These are phyloP conservation scores for Eimeria acervulina DNA, from an alignment of 169 alveolate species.

Conservation along the genomic window DNA sequence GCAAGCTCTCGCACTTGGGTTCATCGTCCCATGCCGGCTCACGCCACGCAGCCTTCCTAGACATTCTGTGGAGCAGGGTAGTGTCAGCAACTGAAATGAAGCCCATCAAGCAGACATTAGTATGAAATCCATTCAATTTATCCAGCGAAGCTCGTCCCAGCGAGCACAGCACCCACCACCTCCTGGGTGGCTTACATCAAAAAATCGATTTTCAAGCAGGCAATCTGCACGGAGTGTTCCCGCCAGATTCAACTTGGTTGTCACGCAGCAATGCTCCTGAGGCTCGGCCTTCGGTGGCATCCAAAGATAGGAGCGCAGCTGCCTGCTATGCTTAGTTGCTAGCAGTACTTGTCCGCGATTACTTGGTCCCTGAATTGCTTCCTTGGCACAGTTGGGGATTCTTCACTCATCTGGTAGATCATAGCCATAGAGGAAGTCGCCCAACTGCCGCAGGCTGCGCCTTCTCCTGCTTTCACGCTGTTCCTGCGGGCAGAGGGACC, in stretches of 20 bases:
- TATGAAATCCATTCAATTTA: neutral
- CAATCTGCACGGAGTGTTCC: neutral
- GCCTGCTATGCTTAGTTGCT: neutral
- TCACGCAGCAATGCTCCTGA: neutral
- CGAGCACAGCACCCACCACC: conserved; percentile 23
- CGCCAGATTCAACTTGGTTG: neutral
- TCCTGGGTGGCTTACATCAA: conserved; percentile 18
- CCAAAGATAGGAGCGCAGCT: conserved; percentile 1
- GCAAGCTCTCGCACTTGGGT: neutral
- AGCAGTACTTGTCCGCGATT: neutral
- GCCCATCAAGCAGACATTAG: neutral
- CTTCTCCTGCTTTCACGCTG: conserved; percentile 48
- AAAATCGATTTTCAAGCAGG: neutral
- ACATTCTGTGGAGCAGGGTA: neutral
- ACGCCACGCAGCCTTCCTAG: conserved; percentile 17
- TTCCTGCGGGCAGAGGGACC: neutral
- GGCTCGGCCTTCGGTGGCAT: neutral
- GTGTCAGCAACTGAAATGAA: neutral
- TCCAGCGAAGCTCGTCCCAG: neutral
- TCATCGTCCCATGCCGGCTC: conserved; percentile 36
- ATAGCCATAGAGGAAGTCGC: conserved; percentile 72
- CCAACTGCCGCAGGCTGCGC: conserved; percentile 57
- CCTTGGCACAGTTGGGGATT: neutral
- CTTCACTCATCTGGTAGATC: conserved; percentile 64
- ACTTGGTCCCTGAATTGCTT: neutral